Conservation (phyloP, 805 yeast genomes). For the Zygosaccharomyces rouxii region DNA sequence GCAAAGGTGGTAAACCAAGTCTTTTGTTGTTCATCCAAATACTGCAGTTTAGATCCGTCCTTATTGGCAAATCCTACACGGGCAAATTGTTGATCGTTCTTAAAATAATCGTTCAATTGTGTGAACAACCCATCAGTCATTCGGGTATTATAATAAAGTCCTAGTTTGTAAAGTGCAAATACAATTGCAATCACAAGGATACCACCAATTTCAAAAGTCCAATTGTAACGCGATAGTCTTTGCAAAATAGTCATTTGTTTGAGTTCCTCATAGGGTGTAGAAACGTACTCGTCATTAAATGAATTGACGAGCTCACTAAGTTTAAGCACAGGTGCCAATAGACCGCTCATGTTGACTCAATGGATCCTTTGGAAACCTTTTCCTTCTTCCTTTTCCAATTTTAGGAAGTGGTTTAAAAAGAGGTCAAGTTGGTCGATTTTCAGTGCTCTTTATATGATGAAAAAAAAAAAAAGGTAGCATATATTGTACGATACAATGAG, state of each 20-base stretch:
- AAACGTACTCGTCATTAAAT: constrained; percentile 31
- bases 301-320: constrained; percentile 14
- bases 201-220: constrained; percentile 69
- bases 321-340: background rate
- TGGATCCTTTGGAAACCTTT: background rate
- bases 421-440: constrained; percentile 1
- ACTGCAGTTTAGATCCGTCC: constrained; percentile 30
- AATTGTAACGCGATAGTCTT: constrained; percentile 60
- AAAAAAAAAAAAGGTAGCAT: background rate
- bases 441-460: background rate
- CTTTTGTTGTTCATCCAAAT: constrained; percentile 34
- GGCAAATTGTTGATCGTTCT: constrained; percentile 55
- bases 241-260: constrained; percentile 52
- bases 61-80: constrained; percentile 47
- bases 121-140: constrained; percentile 52
- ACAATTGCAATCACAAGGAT: constrained; percentile 48
- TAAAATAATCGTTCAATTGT: constrained; percentile 48
- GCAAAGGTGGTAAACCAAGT: constrained; percentile 60
- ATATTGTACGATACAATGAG: background rate
- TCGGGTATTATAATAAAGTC: constrained; percentile 53
- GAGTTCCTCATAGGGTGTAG: constrained; percentile 46
- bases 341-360: background rate
- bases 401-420: background rate
- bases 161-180: constrained; percentile 49
- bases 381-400: background rate